A percentile compares a stretch with the other conserved stretches of the same genome.
Evolutionary conservation across 192 early-diverging fungal species (phyloP).

Genomic region (Rhizophagus sp.): DNA sequence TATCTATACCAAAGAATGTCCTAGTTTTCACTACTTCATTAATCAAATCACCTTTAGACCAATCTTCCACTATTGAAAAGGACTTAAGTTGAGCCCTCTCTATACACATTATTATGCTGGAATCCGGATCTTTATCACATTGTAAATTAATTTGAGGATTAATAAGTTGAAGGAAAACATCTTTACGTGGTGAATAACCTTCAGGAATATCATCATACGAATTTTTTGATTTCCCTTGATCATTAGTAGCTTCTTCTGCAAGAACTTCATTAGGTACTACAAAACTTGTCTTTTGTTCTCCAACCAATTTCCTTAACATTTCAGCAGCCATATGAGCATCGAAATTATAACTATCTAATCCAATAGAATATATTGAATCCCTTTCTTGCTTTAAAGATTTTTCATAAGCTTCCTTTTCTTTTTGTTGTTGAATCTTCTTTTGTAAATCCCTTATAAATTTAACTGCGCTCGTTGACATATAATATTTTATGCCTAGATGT

Average conservation of each 20-base stretch:
- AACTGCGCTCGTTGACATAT: constrained; percentile 78
- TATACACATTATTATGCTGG: constrained; percentile 57
- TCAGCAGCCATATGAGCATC: constrained; percentile 40
- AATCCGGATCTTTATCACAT: constrained; percentile 47
- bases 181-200: constrained; percentile 54
- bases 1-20: constrained; percentile 61
- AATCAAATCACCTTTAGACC: constrained; percentile 39
- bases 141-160: constrained; percentile 78
- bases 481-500: constrained; percentile 72
- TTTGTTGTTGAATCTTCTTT: constrained; percentile 27
- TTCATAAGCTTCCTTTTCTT: constrained; percentile 3
- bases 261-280: constrained; percentile 43
- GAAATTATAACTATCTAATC: constrained; percentile 33
- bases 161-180: constrained; percentile 61
- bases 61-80: constrained; percentile 56
- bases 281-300: constrained; percentile 46
- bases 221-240: constrained; percentile 39
- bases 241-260: constrained; percentile 14
- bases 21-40: constrained; percentile 64
- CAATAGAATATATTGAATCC: not conserved
- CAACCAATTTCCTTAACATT: constrained; percentile 48
- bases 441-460: constrained; percentile 75
- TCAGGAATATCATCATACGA: constrained; percentile 54
- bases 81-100: constrained; percentile 61
- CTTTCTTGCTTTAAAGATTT: constrained; percentile 9